Evolutionary conservation across 1,139 yeast genomes (phyloP), one percentile per base, ranked within the genome.

Genomic region (Chernovozyma sophiae-reginae): DNA sequence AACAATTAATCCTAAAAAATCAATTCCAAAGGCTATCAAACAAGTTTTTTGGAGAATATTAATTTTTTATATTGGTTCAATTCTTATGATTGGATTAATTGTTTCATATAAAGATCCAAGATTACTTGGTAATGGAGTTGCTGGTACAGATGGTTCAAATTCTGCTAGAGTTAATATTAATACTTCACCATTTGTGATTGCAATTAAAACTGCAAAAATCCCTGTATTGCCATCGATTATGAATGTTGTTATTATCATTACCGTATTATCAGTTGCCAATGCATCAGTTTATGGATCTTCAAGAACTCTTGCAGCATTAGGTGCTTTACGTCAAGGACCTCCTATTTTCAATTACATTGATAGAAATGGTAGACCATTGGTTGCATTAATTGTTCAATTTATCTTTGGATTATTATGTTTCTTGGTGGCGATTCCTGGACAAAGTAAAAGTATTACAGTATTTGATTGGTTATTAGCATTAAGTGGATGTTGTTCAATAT

Each of bases 171-270:
- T 49, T 13, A 56, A 55, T 37, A 46, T 57, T 32, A 61, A 65
- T 36, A 54, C 64, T 15, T 65, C 71, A 4, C 72, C 72, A 2
- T 66, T 65, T 47, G 72, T 66, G 17, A 59, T 66, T 43, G 72
- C 72, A 25, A 62, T 65, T 28, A 53, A 52, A 42, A 51, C 51
- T 27, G 65, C 65, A 3, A 44, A 55, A 22, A 60, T 61, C 29
- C 51, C 53, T 12, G 66, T 52, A 2, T 49, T 60, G n/a, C 65
- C 65, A 4, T 58, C 65, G 4, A 58, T 61, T 30, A 50, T 61
- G 49, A 60, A 61, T 40, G 63, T 52, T 2, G 63, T 59, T 18
- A 58, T 60, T 35, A 58, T 61, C 24, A 53, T 61, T 34, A 56
- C 65, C 3, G 63, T 58, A 7, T 43, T 61, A 26, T 58, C 66